Conservation (phyloP, 2,329 filamentous ascomycete genomes). For the Penicillium brevicompactum region DNA sequence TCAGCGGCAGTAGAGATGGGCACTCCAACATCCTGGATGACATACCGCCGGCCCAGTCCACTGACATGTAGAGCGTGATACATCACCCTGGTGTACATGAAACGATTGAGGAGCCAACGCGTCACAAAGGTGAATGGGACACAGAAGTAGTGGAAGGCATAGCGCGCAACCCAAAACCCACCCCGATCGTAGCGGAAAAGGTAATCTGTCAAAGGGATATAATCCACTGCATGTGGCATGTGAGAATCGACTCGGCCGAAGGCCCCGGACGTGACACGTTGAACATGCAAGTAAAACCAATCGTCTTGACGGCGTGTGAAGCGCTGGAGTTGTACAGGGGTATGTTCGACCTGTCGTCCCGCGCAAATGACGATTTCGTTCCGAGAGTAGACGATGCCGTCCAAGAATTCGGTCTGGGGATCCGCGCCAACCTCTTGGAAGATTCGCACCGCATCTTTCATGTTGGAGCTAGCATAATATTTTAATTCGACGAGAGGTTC, state of each 20-base stretch:
- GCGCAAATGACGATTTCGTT: conserved; percentile 61
- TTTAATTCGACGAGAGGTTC: conserved; percentile 62
- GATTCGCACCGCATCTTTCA: conserved; percentile 52
- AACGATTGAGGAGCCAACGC: conserved; percentile 61
- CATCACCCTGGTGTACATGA: conserved; percentile 63
- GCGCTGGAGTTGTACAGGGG: conserved; percentile 39
- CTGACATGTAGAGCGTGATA: conserved; percentile 65
- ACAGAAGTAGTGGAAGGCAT: conserved; percentile 63
- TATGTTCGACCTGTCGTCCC: conserved; percentile 57
- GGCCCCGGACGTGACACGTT: conserved; percentile 1
- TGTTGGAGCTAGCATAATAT: conserved; percentile 58
- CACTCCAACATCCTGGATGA: conserved; percentile 65
- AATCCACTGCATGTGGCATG: conserved; percentile 18
- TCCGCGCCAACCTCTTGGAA: conserved; percentile 51
- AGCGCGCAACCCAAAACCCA: conserved; percentile 65
- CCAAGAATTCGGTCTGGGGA: conserved; percentile 63
- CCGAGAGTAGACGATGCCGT: conserved; percentile 66
- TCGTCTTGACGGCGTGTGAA: conserved; percentile 65
- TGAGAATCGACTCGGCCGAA: conserved; percentile 1
- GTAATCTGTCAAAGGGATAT: conserved; percentile 39
- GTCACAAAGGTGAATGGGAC: conserved; percentile 63
- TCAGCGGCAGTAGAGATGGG: conserved; percentile 55
- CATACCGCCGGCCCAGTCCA: conserved; percentile 56
- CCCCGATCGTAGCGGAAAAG: conserved; percentile 60
- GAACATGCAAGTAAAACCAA: conserved; percentile 74